Base-by-base conservation (phyloP, 2,329 filamentous ascomycete species). In the Aspergillus calidoustus region DNA sequence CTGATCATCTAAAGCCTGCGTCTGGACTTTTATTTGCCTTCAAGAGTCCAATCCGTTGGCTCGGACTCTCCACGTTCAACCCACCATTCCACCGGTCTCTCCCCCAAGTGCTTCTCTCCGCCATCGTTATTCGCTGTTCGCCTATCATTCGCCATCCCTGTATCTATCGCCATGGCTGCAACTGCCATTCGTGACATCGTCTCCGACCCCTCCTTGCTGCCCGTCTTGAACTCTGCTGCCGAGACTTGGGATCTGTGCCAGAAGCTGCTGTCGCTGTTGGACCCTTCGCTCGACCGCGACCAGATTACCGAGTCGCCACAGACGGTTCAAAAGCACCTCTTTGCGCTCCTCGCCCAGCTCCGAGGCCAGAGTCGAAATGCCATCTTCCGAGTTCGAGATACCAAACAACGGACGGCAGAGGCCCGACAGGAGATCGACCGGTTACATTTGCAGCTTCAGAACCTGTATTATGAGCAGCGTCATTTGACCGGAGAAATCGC, bases 391-490 rank as follows among this genome's bases (percentile, higher is more conserved):
- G 91, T 93, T 31, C 88, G 95, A 67, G 88, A 92, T 68, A 97
- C 93, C 15, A 98, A 98, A 76, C 84, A 90, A 57, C 83, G 87
- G 69, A 98, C 95, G 0, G 90, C 92, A 31, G 92, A 97, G 76
- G 91, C 91, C 53, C 88, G 93, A 53, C 91, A 94, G 71, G 92
- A 97, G 78, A 92, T 98, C 66, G 95, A 99, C 75, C 87, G 89
- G 54, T 83, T 99, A 64, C 93, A 98, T 74, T 84, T 99, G 43
- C 91, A 96, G 73, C 84, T 99, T 59, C 94, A 98, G 78, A 99
- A 99, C 73, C 81, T 99, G 7, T 96, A 95, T 76, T 99, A 99
- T 74, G 94, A 99, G 77, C 93, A 98, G 80, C 85, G 92, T 58
- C 93, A 97, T 77, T 81, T 99, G 58, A 88, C 91, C 66, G 91